Percentiles rank a stretch among this genome's conserved stretches.
Conservation (phyloP, 805 yeast species). For the Sugiyamaella smithiae region DNA sequence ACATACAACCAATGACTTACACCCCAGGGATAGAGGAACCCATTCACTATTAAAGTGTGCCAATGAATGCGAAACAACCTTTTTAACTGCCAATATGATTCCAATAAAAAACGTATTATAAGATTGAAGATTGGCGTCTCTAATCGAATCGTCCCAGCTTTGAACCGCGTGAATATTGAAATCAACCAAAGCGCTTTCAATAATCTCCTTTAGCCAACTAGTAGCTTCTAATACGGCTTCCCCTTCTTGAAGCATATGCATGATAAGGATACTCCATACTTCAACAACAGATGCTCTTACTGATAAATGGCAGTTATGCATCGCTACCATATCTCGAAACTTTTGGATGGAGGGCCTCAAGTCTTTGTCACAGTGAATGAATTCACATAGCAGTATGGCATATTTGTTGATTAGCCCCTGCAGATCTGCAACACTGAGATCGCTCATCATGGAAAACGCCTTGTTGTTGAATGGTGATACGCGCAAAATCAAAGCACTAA, state of each 20-base stretch:
- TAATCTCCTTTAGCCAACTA: conserved; percentile 3
- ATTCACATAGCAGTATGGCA: conserved; percentile 5
- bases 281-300: conserved; percentile 1
- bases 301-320: conserved; percentile 5
- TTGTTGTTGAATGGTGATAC: conserved; percentile 3
- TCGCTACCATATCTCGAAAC: background rate
- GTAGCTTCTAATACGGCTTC: background rate
- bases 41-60: too few species aligned
- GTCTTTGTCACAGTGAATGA: background rate
- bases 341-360: conserved; percentile 4
- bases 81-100: background rate
- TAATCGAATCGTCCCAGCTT: background rate
- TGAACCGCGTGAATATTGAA: background rate
- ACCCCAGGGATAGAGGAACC: too few species aligned
- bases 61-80: background rate
- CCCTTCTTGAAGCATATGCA: background rate
- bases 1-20: too few species aligned
- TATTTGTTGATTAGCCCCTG: conserved; percentile 9
- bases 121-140: background rate
- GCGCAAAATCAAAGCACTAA: background rate
- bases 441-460: conserved; percentile 6
- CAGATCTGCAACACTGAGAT: conserved; percentile 3
- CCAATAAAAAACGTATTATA: background rate
- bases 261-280: conserved; percentile 5
- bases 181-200: background rate